Evolutionary conservation across 1,284 basidiomycete species (phyloP), one percentile per base, ranked within the genome.

Genomic region (Hypsizygus ulmarius): DNA sequence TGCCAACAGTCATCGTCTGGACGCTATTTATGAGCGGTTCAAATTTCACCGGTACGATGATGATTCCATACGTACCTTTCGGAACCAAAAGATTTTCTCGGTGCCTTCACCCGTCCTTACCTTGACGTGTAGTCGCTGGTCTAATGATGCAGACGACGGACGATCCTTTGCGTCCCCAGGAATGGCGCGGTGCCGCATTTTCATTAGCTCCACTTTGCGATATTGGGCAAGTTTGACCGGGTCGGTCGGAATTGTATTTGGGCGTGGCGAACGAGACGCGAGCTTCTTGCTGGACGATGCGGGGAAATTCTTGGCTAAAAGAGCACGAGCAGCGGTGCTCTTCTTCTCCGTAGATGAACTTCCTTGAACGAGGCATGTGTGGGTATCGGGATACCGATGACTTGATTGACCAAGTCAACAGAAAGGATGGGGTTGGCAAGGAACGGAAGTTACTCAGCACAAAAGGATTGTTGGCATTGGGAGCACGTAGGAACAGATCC

Each of bases 171-270:
- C 71, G 56, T 90, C 82, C 3, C 70, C 79, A 5, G 87, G 77
- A 33, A 69, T 56, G 9, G 88, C 88, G 41, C 70, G 73, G 60
- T 86, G 86, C 43, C 82, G 79, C 75, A 90, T 77, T 59, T 81
- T 87, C 76, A 90, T 87, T 6, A 82, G 58, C 57, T 82, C 76
- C 9, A 89, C 64, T 57, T 80, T 80, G 44, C 73, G 70, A 43
- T 74, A 63, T 54, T 81, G 78, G 0, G 74, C 77, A 11, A 75
- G 60, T 56, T 82, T 84, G 52, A 69, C 73, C 5, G 81, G 74
- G 55, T 83, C 75, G 2, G 70, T 70, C 9, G 76, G 71, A 30
- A 66, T 54, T 55, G 70, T 67, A 50, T 47, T 57, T 25, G 51
- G 58, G 50, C 47, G 59, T 48, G 39, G 34, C 56, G 64, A 3